Base-by-base conservation (phyloP, 129 eudicot species). In the Lonicera japonica region DNA sequence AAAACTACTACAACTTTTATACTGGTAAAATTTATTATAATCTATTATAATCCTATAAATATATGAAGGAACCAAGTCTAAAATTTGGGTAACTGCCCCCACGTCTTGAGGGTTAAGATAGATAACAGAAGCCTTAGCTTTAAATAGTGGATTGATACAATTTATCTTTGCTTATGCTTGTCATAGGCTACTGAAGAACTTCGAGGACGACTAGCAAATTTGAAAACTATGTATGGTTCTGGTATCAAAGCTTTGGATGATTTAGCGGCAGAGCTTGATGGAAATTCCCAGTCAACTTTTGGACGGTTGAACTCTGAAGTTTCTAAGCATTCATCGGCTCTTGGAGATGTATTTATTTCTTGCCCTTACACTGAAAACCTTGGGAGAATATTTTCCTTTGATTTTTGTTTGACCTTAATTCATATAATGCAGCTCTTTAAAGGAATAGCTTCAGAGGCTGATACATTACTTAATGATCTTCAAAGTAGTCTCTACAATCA, bases 141-240 rank as follows among this genome's bases (percentile, higher is more conserved):
- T 40, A 10, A 52, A 8, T n/a, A n/a, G 60, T 45, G 25, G 10
- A 5, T 66, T 29, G 38, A 24, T 40, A 36, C 24, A 5, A 21
- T 19, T 23, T 13, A 21, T 60, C 25, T 63, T 54, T 50, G 50
- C 39, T 21, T 17, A 50, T 50, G 55, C 1, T 16, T 17, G 41
- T 55, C 72, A 58, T 67, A 94, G 99, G 95, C 95, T 36, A 82
- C 96, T 50, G 92, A 88, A 76, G 92, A 80, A 78, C 96, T 94
- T 66, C 77, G 84, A 58, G 76, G 64, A 45, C 79, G 76, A 45
- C 71, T 94, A 55, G 85, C 63, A 39, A 82, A 82, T 63, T 71
- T 94, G 60, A 88, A 80, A 83, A 68, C 82, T 38, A 78, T 83
- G 83, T 88, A 80, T 57, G 92, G 95, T 60, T 78, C 89, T 63